A percentile compares a stretch with the other conserved stretches of the same genome.
These are phyloP conservation scores for Globisporangium splendens DNA, from an alignment of 352 stramenopile genomes.

Conservation along the genomic window DNA sequence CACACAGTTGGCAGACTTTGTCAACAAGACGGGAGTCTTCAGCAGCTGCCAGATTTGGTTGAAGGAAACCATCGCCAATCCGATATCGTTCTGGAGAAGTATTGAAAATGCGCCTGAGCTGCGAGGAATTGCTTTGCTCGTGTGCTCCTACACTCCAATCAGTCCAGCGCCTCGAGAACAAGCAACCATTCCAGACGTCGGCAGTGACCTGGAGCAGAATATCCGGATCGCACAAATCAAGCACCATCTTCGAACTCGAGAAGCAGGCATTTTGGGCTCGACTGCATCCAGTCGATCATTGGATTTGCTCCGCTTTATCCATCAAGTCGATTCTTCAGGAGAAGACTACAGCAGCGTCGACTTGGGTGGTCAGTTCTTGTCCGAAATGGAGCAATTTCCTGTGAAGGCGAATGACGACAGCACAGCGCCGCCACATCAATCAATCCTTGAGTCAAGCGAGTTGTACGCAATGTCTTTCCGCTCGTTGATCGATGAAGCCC, in stretches of 20 bases:
- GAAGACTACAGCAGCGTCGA: background rate
- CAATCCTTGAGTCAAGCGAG: constrained; percentile 6
- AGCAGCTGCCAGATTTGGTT: background rate
- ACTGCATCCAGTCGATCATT: background rate
- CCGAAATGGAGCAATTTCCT: constrained; percentile 3
- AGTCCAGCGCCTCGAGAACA: constrained; percentile 1
- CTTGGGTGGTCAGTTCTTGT: background rate
- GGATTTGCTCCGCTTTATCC: constrained; percentile 10
- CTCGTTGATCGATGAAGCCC: background rate
- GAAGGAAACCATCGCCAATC: background rate
- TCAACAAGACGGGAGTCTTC: constrained; percentile 7
- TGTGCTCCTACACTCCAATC: constrained; percentile 12
- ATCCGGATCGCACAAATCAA: constrained; percentile 9
- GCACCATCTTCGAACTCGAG: constrained; percentile 6
- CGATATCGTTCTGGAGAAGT: constrained; percentile 11
- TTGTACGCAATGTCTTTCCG: constrained; percentile 3
- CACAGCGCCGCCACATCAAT: background rate
- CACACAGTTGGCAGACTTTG: constrained; percentile 7
- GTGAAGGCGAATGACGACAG: background rate
- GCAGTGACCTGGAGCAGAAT: background rate
- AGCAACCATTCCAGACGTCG: background rate
- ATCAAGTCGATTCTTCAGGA: background rate
- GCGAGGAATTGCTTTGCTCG: constrained; percentile 10
- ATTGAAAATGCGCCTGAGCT: constrained; percentile 9
- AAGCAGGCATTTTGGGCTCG: background rate